phyloP scores from a whole-genome alignment of 495 filamentous ascomycete genomes.

The Choiromyces venosus region DNA sequence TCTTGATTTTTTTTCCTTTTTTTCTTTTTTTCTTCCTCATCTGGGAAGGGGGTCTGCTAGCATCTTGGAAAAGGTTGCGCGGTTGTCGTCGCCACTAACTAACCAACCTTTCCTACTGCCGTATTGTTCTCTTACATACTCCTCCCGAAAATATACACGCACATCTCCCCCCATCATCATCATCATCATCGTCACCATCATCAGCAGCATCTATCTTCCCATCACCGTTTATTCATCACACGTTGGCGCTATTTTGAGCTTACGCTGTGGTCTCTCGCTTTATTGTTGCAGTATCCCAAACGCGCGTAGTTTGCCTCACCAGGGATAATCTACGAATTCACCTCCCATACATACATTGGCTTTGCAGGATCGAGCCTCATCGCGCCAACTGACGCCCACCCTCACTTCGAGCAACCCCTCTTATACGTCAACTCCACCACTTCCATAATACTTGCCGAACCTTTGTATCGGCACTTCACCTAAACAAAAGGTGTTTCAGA shows the following conservation, averaged over 20 bases:
- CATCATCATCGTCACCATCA: conserved; percentile 30
- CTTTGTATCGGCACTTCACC: conserved; percentile 19
- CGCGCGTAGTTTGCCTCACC: conserved; percentile 36
- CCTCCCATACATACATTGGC: conserved; percentile 26
- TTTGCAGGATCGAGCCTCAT: conserved; percentile 34
- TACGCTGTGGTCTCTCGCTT: conserved; percentile 6
- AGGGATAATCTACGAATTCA: conserved; percentile 31
- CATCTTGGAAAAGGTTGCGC: background rate
- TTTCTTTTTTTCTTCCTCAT: background rate
- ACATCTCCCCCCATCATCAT: conserved; percentile 21
- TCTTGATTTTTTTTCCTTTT: background rate
- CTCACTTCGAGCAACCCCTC: conserved; percentile 23
- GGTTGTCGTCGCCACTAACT: conserved; percentile 3
- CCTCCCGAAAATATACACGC: conserved; percentile 25
- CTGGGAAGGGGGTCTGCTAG: background rate
- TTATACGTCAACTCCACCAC: conserved; percentile 28
- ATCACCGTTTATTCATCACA: conserved; percentile 27
- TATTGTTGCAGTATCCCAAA: conserved; percentile 28
- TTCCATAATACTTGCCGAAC: conserved; percentile 33
- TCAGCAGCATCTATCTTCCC: conserved; percentile 22
- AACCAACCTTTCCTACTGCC: conserved; percentile 7
- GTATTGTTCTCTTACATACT: conserved; percentile 19
- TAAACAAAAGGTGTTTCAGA: conserved; percentile 25
- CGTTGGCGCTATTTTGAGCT: conserved; percentile 22
- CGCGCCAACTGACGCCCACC: conserved; percentile 32